A percentile compares a stretch with the other conserved stretches of the same genome.
Evolutionary conservation across 148 eudicot species (phyloP).

Genomic region (Chenopodium suecicum): DNA sequence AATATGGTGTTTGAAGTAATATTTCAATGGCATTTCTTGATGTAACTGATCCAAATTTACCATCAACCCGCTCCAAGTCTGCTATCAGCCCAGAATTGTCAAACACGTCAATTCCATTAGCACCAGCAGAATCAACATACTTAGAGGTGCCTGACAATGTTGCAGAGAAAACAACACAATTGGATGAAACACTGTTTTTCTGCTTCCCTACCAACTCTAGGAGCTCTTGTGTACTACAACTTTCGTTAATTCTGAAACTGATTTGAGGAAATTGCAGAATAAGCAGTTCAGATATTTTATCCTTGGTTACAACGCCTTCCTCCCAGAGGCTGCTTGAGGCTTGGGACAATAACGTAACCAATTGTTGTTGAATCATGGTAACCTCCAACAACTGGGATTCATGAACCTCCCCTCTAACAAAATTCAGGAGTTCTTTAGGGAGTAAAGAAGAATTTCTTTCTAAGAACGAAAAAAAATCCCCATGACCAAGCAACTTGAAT

Average conservation of each 20-base stretch:
- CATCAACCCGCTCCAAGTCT: conserved; percentile 27
- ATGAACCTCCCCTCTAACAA: conserved; percentile 33
- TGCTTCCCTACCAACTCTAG: conserved; percentile 36
- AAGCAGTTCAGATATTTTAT: conserved; percentile 56
- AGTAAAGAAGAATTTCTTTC: conserved; percentile 49
- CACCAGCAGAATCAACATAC: conserved; percentile 23
- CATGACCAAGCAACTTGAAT: conserved; percentile 80
- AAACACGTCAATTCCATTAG: conserved; percentile 25
- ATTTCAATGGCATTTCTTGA: conserved; percentile 67
- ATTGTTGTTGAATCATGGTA: conserved; percentile 59
- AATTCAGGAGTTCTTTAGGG: conserved; percentile 46
- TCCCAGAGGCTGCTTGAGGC: conserved; percentile 61
- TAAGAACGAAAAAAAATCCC: conserved; percentile 57
- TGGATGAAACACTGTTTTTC: conserved; percentile 34
- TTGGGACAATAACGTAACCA: conserved; percentile 66
- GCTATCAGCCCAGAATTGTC: conserved; percentile 20
- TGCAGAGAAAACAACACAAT: conserved; percentile 65
- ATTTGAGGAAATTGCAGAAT: conserved; percentile 68
- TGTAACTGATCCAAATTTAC: conserved; percentile 36
- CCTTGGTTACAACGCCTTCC: conserved; percentile 48
- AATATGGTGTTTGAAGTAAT: conserved; percentile 72
- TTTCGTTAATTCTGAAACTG: conserved; percentile 45
- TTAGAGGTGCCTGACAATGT: conserved; percentile 43
- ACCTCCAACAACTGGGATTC: conserved; percentile 49
- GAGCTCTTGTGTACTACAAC: conserved; percentile 34